Base-by-base conservation (phyloP, 1,284 basidiomycete species). In the Cryptococcus floricola region DNA sequence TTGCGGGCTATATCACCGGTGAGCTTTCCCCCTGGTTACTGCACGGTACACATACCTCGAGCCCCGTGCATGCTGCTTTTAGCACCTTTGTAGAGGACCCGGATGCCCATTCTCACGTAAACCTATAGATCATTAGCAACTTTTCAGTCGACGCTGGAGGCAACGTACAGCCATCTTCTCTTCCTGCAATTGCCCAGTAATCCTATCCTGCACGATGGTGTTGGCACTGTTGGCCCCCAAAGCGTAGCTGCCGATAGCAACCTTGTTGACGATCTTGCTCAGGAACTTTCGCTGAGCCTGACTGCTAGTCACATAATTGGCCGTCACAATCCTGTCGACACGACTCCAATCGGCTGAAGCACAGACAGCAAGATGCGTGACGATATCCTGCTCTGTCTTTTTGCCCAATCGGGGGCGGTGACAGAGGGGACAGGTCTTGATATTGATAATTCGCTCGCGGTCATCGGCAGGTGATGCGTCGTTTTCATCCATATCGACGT, bases 231-330 rank as follows among this genome's bases (percentile, higher is more conserved):
- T 77, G n/a, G 93, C 94, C 7, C 94, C 94, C 31, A 97, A 83
- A 63, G 84, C 85, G 78, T 98, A 97, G 60, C 88, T 83, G 2
- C 94, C 94, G 59, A 83, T 83, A 0, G 87, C 87, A 3, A 95
- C 85, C 78, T 91, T 91, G 50, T 83, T 82, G 59, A 96, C 81
- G 43, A 96, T 83, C 79, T 90, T 93, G 56, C 90, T 92, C 68
- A 94, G 88, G 87, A 91, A 96, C 78, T 98, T 98, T 68, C 95
- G 82, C 78, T 97, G 94, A 52, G 96, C 95, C 78, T 98, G 95
- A 62, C 83, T 87, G 14, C 90, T 88, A 0, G 95, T 98, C 2
- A 98, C 94, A 66, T 92, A 98, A 69, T 93, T 95, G n/a, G 88
- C 86, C 16, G 94, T 92, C 31, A 94, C 85, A 61, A 96, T 90